Evolutionary conservation across 2,329 filamentous ascomycete genomes (phyloP), one percentile per base, ranked within the genome.

Genomic region (Verticillium longisporum): DNA sequence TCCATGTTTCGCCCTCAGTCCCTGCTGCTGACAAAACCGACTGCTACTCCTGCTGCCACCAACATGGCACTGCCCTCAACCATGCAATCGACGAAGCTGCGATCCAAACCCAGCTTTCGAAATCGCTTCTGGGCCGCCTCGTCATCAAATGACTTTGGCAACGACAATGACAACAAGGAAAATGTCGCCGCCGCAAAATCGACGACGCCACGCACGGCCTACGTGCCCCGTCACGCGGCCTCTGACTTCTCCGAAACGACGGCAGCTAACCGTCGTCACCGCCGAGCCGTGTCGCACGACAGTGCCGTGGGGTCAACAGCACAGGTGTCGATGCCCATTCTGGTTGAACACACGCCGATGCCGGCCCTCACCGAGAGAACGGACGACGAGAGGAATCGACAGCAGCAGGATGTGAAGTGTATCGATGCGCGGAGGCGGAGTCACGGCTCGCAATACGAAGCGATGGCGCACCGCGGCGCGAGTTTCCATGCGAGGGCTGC

Each of bases 191-290:
- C 33, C 61, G 10, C 45, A 54, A 26, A 21, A 10, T 37, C 57
- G 21, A 21, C 63, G 34, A 37, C 41, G 33, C 57, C 50, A 21
- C 63, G 37, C 31, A 38, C 60, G 26, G 60, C 61, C 41, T 72
- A 72, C 45, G 61, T 68, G 31, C 70, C 70, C 15, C 67, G 65
- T 33, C 70, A 72, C 62, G 70, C 70, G 3, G 70, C 70, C n/a
- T 60, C 68, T 50, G 70, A 72, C 57, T 72, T 72, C 37, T 68
- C 68, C 4, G 68, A 68, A 21, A 59, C 69, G 31, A 62, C 66
- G 1, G 26, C 26, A 26, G 54, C 66, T 4, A 36, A 53, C 59
- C 67, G 53, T 61, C 66, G 41, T 21, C 62, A 58, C 59, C 64
- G 58, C 45, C 56, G 60, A 14, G 60, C 41, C 18, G 41, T 50